Percentiles rank a stretch among this genome's conserved stretches.
phyloP scores from a whole-genome alignment of 306 rosid species.

The Pterocarpus macrocarpus region DNA sequence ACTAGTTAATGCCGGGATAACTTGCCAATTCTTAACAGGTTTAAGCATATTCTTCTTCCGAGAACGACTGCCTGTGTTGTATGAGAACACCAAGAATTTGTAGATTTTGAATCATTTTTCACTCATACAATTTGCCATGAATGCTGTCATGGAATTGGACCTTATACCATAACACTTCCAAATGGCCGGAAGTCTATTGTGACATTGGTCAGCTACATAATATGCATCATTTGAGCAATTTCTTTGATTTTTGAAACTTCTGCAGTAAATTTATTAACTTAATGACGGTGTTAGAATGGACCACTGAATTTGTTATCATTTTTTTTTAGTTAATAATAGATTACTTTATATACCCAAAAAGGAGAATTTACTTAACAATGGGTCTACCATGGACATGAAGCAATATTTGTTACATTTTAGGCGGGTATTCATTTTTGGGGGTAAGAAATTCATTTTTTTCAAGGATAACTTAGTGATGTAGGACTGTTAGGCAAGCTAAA shows the following conservation, averaged over 20 bases:
- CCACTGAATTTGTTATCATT: neutral
- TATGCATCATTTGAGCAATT: slow-evolving; percentile 53
- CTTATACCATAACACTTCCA: slow-evolving; percentile 90
- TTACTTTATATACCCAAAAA: no score
- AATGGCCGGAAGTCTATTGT: slow-evolving; percentile 87
- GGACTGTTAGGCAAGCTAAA: neutral
- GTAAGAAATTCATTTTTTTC: neutral
- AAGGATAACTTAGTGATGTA: neutral
- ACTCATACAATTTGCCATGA: slow-evolving; percentile 96
- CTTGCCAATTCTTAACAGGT: slow-evolving; percentile 64
- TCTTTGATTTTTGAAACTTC: slow-evolving; percentile 18
- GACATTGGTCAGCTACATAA: slow-evolving; percentile 77
- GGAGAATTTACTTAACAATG: neutral
- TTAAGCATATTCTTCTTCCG: slow-evolving; percentile 86
- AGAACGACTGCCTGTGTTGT: slow-evolving; percentile 78
- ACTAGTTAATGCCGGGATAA: slow-evolving; percentile 18
- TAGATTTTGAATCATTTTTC: slow-evolving; percentile 94
- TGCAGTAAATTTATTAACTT: neutral
- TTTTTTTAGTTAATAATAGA: neutral
- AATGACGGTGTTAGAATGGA: slow-evolving; percentile 3
- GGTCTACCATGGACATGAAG: slow-evolving; percentile 17
- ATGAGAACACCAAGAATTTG: slow-evolving; percentile 74
- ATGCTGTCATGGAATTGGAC: slow-evolving; percentile 99
- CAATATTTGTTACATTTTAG: neutral
- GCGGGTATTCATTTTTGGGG: neutral